Evolutionary conservation across 345 rosid species (phyloP), one percentile per base, ranked within the genome.

Genomic region (Brassica nigra): DNA sequence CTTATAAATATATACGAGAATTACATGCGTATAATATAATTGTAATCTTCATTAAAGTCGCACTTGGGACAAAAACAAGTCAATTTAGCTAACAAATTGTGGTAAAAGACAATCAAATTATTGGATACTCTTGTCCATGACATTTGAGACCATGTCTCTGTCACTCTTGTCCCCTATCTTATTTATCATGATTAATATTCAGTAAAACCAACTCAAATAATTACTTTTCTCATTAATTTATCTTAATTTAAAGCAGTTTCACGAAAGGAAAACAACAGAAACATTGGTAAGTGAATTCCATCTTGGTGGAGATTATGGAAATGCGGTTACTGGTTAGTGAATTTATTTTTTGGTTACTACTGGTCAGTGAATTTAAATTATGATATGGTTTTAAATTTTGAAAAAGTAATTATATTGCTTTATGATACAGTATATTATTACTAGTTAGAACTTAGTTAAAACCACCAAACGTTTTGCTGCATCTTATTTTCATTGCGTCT

Each of bases 151-250:
- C 79, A 69, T 54, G 79, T 80, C 83, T 75, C 75, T 80, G 65
- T 80, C 83, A 80, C 83, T 69, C 83, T 69, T 80, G 78, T 75
- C 83, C 80, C 78, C 79, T 75, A 64, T 39, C 76, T 55, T 80
- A 63, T 37, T 74, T 36, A 74, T 68, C 78, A 79, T 69, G 54
- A 75, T 70, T 70, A 74, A 31, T 69, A 63, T 63, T 73, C 23
- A 34, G 71, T 79, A 70, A 63, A 75, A 80, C 70, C 83, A 75
- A 75, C 66, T 75, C 83, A 75, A 29, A 39, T 63, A 37, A 14
- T 55, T 54, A 75, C 79, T 63, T 75, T 80, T 37, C 59, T 39
- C 9, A 14, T 9, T 6, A n/a, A 27, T 29, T 58, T 30, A 14
- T 4, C n/a, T 23, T 23, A 36, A 20, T 57, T 2, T 39, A 30